Conservation (phyloP, 2,329 filamentous ascomycete genomes). For the Fusarium nematophilum region DNA sequence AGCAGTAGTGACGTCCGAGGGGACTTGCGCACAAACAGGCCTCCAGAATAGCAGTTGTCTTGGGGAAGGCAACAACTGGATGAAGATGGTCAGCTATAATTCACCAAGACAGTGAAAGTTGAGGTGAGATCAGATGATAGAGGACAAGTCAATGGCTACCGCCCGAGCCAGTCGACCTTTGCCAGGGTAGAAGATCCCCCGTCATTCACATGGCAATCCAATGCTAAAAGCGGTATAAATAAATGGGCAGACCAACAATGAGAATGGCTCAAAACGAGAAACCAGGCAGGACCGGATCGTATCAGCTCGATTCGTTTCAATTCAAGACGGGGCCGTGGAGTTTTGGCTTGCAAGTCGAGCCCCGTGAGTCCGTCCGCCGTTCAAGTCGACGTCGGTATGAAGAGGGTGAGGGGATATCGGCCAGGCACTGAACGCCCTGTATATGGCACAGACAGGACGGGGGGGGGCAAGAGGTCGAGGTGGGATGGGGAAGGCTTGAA, state of each 20-base stretch:
- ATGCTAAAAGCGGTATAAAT: not conserved
- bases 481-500: slow-evolving; percentile 38
- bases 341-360: slow-evolving; percentile 4
- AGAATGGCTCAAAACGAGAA: slow-evolving; percentile 22
- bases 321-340: too few species aligned
- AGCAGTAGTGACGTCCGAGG: not conserved
- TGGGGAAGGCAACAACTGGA: slow-evolving; percentile 9
- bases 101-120: too few species aligned
- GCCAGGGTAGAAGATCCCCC: too few species aligned
- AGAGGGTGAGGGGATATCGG: slow-evolving; percentile 26
- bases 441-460: slow-evolving; percentile 35
- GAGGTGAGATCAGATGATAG: too few species aligned
- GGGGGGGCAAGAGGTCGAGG: slow-evolving; percentile 21
- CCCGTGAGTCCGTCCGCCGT: slow-evolving; percentile 22
- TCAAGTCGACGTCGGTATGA: slow-evolving; percentile 22
- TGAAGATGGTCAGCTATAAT: slow-evolving; percentile 13
- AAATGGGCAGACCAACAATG: slow-evolving; percentile 32
- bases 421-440: slow-evolving; percentile 43
- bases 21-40: not conserved
- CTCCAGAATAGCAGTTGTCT: too few species aligned
- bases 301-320: slow-evolving; percentile 11
- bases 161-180: too few species aligned
- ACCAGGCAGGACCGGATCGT: slow-evolving; percentile 10
- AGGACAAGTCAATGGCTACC: too few species aligned
- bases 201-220: not conserved